A percentile compares a stretch with the other conserved stretches of the same genome.
These are phyloP conservation scores for Echeveria elegans DNA, from an alignment of 164 flowering plant species.

Conservation along the genomic window DNA sequence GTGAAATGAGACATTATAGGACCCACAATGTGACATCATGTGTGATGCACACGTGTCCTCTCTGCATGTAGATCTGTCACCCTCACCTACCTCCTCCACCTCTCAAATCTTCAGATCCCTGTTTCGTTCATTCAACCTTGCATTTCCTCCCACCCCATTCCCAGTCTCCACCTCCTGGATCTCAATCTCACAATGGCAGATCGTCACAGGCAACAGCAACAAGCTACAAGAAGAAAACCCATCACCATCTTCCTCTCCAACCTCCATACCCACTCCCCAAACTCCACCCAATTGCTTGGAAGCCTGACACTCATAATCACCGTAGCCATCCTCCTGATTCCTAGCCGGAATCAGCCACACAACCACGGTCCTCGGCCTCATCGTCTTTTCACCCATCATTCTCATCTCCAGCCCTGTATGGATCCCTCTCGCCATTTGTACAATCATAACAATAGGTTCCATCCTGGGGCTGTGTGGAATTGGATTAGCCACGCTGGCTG, in stretches of 20 bases:
- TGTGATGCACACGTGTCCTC: background rate
- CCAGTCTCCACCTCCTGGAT: background rate
- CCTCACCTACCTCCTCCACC: constrained; percentile 1
- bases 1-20: constrained; percentile 1
- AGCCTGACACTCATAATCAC: constrained; percentile 52
- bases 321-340: constrained; percentile 44
- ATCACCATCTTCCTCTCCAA: constrained; percentile 21
- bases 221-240: constrained; percentile 11
- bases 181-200: constrained; percentile 21
- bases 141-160: no score
- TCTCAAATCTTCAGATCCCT: constrained; percentile 5
- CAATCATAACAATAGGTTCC: constrained; percentile 33
- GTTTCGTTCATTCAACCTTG: background rate
- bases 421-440: constrained; percentile 49
- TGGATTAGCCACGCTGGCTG: constrained; percentile 33
- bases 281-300: constrained; percentile 53
- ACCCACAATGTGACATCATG: constrained; percentile 2
- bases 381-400: constrained; percentile 56
- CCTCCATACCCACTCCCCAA: constrained; percentile 41
- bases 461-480: constrained; percentile 38
- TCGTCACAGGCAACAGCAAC: constrained; percentile 15
- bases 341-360: constrained; percentile 68
- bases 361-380: constrained; percentile 36
- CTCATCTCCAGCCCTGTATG: constrained; percentile 73
- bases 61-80: background rate